phyloP scores from a whole-genome alignment of 2,329 filamentous ascomycete species.

The Sclerotinia trifoliorum region DNA sequence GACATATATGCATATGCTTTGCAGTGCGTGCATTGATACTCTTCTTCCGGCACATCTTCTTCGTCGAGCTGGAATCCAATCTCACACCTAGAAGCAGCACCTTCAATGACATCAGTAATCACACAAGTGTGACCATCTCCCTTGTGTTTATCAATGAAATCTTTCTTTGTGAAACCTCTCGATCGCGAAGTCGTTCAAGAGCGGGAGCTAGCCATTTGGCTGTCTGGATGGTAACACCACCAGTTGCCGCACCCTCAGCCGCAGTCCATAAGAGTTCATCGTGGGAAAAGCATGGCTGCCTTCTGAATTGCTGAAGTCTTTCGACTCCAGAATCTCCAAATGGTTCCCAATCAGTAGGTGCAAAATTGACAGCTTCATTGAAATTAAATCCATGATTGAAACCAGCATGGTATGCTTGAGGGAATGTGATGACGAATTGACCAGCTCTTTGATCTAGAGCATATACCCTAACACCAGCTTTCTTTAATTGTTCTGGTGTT shows the following conservation, averaged over 20 bases:
- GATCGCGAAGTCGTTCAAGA: slow-evolving; percentile 71
- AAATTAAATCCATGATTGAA: slow-evolving; percentile 99
- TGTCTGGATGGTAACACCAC: slow-evolving; percentile 71
- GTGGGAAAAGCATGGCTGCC: slow-evolving; percentile 95
- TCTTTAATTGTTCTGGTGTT: slow-evolving; percentile 87
- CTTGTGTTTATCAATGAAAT: slow-evolving; percentile 66
- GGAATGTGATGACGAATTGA: slow-evolving; percentile 95
- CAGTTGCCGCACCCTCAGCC: slow-evolving; percentile 70
- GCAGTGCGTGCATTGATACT: slow-evolving; percentile 88
- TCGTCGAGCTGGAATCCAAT: slow-evolving; percentile 66
- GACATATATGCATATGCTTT: slow-evolving; percentile 91
- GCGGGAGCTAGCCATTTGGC: slow-evolving; percentile 95
- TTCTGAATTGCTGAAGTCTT: slow-evolving; percentile 79
- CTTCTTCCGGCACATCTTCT: slow-evolving; percentile 79
- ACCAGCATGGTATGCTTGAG: slow-evolving; percentile 93
- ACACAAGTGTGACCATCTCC: slow-evolving; percentile 43
- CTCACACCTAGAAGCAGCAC: slow-evolving; percentile 49
- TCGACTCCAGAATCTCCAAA: slow-evolving; percentile 85
- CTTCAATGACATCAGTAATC: slow-evolving; percentile 37
- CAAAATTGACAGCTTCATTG: slow-evolving; percentile 98
- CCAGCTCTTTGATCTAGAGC: slow-evolving; percentile 95
- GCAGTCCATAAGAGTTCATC: slow-evolving; percentile 93
- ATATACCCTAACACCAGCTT: slow-evolving; percentile 89
- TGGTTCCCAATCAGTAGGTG: slow-evolving; percentile 91
- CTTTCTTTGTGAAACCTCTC: slow-evolving; percentile 67